Percentiles rank a stretch among this genome's conserved stretches.
Evolutionary conservation across 306 rosid genomes (phyloP).

Genomic region (Lathyrus aphaca): DNA sequence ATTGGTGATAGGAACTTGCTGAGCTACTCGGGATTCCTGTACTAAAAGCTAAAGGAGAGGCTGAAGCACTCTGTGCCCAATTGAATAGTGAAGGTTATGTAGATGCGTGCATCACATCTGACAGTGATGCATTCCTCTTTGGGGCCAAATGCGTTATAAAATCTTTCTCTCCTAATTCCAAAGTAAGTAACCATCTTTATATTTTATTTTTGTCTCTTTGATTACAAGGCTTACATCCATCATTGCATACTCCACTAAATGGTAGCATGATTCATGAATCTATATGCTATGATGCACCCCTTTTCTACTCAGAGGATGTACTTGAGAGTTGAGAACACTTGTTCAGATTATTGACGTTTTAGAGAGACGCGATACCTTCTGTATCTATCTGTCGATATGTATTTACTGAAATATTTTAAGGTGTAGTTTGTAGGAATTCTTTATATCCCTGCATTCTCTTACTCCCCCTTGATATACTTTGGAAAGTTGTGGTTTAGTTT

Average conservation of each 20-base stretch:
- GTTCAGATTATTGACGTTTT: too few relatives aligned
- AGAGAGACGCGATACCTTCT: too few relatives aligned
- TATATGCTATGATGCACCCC: too few relatives aligned
- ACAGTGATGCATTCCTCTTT: constrained; percentile 88
- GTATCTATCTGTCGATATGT: too few relatives aligned
- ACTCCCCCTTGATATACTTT: not conserved
- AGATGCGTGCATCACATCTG: constrained; percentile 87
- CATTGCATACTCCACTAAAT: constrained; percentile 15
- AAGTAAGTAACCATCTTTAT: constrained; percentile 49
- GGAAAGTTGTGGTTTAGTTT: not conserved
- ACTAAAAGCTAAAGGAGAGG: constrained; percentile 89
- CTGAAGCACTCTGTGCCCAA: constrained; percentile 91
- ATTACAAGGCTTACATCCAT: constrained; percentile 14
- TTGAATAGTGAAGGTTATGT: constrained; percentile 75
- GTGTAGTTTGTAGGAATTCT: too few relatives aligned
- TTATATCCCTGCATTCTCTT: not conserved
- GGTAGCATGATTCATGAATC: constrained; percentile 10
- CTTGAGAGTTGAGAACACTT: too few relatives aligned
- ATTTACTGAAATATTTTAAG: too few relatives aligned
- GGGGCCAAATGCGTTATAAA: constrained; percentile 84
- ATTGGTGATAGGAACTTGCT: constrained; percentile 67
- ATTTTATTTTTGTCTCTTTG: constrained; percentile 2
- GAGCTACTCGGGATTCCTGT: constrained; percentile 92
- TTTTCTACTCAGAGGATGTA: too few relatives aligned
- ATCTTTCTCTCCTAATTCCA: constrained; percentile 61